phyloP scores from a whole-genome alignment of 768 basidiomycete species.

The Amanita exitialis region DNA sequence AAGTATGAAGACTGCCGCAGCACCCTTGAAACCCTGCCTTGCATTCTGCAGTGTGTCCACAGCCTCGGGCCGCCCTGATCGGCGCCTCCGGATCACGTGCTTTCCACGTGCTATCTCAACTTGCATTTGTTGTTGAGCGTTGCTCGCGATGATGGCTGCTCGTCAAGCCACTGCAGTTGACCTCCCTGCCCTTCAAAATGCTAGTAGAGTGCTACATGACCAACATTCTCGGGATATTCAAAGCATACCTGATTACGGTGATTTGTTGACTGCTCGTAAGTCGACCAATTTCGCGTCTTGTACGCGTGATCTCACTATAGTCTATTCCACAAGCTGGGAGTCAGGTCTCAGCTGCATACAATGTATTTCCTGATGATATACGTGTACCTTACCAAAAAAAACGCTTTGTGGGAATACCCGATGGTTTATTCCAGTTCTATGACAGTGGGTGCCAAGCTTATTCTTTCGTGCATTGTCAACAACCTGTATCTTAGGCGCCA shows the following conservation, averaged over 20 bases:
- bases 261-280: conserved; percentile 54
- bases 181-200: conserved; percentile 51
- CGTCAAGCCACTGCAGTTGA: conserved; percentile 35
- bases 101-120: conserved; percentile 2
- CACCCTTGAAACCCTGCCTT: neutral
- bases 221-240: conserved; percentile 65
- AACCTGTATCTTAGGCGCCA: conserved; percentile 36
- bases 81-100: neutral
- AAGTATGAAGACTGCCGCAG: neutral
- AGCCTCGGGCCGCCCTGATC: neutral
- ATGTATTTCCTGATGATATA: conserved; percentile 66
- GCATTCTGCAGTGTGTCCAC: neutral
- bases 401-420: conserved; percentile 68
- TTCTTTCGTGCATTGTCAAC: neutral
- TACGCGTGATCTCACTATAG: conserved; percentile 6
- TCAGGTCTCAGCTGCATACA: conserved; percentile 70
- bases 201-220: conserved; percentile 58
- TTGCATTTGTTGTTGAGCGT: neutral
- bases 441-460: conserved; percentile 41
- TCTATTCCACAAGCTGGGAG: conserved; percentile 36
- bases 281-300: conserved; percentile 6
- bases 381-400: conserved; percentile 75
- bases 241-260: conserved; percentile 66
- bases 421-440: conserved; percentile 69
- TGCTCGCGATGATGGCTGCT: conserved; percentile 7